Base-by-base conservation (phyloP, 1,284 basidiomycete genomes). In the Ceratobasidium sp. region DNA sequence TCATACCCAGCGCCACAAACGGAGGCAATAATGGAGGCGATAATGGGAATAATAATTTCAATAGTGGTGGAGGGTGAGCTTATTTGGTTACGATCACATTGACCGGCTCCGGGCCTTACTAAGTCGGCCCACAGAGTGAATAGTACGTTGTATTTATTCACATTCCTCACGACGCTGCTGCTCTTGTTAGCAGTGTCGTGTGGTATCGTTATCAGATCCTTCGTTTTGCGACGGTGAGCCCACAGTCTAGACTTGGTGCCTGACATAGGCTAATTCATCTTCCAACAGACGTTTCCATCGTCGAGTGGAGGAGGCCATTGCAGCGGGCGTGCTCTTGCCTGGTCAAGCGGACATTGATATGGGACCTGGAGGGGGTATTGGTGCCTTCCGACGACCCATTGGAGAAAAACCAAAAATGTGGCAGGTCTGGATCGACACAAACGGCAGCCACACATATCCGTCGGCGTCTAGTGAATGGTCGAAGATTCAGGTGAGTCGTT, bases 151-250 rank as follows among this genome's bases (percentile, higher is more conserved):
- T 79, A 79, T 69, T 74, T 79, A 16, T 78, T 78, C 74, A 78
- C 77, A 6, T 78, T 79, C 71, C 74, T 79, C 27, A 78, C 77
- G 29, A 76, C 76, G 30, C 73, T 78, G 57, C 66, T 77, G 41
- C 72, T 78, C 29, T 75, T 79, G 42, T 74, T 71, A 1, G 36
- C 73, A 7, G 77, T 79, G 16, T 75, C 76, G 8, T 74, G 72
- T 33, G 73, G 68, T 2, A 74, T 79, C 8, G 69, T 79, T 25
- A 64, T 75, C 27, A 72, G 78, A 14, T 77, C 77, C 2, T 75
- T 75, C 70, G 68, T 75, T 56, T 64, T 78, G 7, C 73, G 77
- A 16, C 72, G 62, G 62, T 67, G 19, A 16, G 62, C 56, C 25
- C 29, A 1, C 6, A 30, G 8, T 44, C 8, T 16, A 30, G 25